Evolutionary conservation across 495 filamentous ascomycete genomes (phyloP).

Genomic region (Trichocladium antarcticum): DNA sequence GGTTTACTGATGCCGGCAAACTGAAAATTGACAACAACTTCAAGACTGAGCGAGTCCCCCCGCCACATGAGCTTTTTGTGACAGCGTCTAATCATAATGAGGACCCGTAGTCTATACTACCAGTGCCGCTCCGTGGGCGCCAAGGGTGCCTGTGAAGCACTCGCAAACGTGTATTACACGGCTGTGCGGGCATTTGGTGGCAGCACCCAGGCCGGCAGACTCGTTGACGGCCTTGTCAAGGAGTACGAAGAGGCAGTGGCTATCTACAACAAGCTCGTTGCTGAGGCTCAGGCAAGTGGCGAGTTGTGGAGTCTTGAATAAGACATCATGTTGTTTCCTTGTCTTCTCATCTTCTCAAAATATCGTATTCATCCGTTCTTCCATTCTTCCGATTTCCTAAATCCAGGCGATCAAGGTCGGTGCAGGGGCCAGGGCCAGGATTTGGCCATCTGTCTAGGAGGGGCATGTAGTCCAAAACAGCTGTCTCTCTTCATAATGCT

Average conservation of each 20-base stretch:
- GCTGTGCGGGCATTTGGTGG: constrained; percentile 36
- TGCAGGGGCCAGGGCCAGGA: too few species aligned
- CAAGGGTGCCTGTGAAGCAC: constrained; percentile 20
- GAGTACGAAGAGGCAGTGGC: constrained; percentile 27
- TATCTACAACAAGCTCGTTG: constrained; percentile 22
- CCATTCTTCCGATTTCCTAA: too few species aligned
- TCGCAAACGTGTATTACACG: constrained; percentile 37
- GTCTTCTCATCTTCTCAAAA: too few species aligned
- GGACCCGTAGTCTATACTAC: constrained; percentile 26
- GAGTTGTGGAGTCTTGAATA: constrained; percentile 15
- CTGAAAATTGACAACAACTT: constrained; percentile 33
- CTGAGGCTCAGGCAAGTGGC: constrained; percentile 22
- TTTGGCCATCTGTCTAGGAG: too few species aligned
- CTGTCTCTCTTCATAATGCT: too few species aligned
- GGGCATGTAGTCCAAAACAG: too few species aligned
- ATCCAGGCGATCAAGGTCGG: too few species aligned
- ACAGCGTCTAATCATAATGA: background rate
- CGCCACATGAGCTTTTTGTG: background rate
- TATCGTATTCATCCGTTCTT: too few species aligned
- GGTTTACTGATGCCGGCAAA: constrained; percentile 28
- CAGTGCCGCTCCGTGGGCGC: constrained; percentile 16
- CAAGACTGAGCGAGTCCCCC: constrained; percentile 23
- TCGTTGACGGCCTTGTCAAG: constrained; percentile 20
- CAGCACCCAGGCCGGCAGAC: constrained; percentile 9
- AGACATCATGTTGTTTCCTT: too few species aligned